Evolutionary conservation across 1,284 basidiomycete genomes (phyloP).

Genomic region (Sanghuangporus weigelae): DNA sequence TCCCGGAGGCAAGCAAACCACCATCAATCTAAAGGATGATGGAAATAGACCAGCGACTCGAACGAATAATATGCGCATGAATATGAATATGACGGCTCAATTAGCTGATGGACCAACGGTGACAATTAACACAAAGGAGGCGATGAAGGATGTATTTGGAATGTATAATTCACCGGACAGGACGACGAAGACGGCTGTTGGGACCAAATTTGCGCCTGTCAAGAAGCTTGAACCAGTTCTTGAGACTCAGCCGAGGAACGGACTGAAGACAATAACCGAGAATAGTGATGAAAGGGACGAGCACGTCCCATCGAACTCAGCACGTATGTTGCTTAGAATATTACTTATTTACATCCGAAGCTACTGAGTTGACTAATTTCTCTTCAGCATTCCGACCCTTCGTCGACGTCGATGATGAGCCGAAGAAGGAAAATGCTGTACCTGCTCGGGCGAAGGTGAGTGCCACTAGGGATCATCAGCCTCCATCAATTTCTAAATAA

Average conservation of each 20-base stretch:
- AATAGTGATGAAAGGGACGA: conserved; percentile 29
- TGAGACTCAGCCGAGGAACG: conserved; percentile 20
- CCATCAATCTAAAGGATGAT: conserved; percentile 51
- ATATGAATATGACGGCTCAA: conserved; percentile 15
- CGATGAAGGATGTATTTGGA: conserved; percentile 87
- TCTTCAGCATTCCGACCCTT: conserved; percentile 33
- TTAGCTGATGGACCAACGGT: conserved; percentile 55
- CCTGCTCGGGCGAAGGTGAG: conserved; percentile 42
- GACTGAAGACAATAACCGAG: conserved; percentile 30
- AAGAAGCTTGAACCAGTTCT: conserved; percentile 50
- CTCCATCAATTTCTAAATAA: background rate
- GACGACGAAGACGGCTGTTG: conserved; percentile 48
- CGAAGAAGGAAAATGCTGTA: conserved; percentile 41
- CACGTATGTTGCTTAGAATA: conserved; percentile 27
- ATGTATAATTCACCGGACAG: conserved; percentile 90
- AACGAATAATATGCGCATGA: conserved; percentile 19
- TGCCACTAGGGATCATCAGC: background rate
- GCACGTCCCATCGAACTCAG: conserved; percentile 35
- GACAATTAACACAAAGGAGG: conserved; percentile 86
- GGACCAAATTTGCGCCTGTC: conserved; percentile 67
- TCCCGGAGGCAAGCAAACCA: conserved; percentile 23
- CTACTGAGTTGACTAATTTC: background rate
- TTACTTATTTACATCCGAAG: background rate
- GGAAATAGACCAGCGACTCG: conserved; percentile 34
- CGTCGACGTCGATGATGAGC: conserved; percentile 57